A percentile compares a stretch with the other conserved stretches of the same genome.
phyloP scores from a whole-genome alignment of 345 rosid genomes.

The Populus pruinosa region DNA sequence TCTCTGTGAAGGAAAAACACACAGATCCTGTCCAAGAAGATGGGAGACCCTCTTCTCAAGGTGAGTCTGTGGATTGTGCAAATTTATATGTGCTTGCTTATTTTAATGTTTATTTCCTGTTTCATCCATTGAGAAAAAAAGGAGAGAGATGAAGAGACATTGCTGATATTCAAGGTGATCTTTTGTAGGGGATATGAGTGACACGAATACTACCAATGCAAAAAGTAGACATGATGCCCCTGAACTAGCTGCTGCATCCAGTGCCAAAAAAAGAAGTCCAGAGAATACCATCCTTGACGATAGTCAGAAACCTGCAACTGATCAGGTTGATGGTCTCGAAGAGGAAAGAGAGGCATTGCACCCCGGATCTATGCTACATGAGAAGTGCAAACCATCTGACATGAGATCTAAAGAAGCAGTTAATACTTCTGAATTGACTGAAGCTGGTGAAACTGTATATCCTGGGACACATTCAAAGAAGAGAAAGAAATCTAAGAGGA shows the following conservation, averaged over 20 bases:
- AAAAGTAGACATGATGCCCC: conserved; percentile 13
- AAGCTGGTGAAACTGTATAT: conserved; percentile 5
- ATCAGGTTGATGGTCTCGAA: conserved; percentile 12
- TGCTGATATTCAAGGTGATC: conserved; percentile 12
- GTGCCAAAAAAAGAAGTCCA: neutral
- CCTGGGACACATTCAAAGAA: conserved; percentile 37
- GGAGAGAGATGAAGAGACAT: neutral
- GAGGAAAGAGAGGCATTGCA: conserved; percentile 10
- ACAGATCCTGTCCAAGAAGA: conserved; percentile 20
- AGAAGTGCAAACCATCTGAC: neutral
- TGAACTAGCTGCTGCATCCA: conserved; percentile 8
- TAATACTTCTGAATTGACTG: neutral
- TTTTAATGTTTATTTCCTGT: neutral
- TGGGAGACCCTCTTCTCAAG: conserved; percentile 15
- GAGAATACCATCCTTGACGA: neutral
- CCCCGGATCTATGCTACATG: neutral
- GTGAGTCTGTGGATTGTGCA: conserved; percentile 18
- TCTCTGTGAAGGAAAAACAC: conserved; percentile 24
- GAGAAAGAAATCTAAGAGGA: conserved; percentile 40
- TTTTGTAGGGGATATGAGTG: conserved; percentile 19
- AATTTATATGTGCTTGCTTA: neutral
- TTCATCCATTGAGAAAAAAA: neutral
- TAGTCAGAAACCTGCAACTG: conserved; percentile 1
- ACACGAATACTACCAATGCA: conserved; percentile 6
- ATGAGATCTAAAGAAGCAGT: neutral